Conservation (phyloP, 1,139 yeast genomes). For the Lodderomyces metapsilosis region DNA sequence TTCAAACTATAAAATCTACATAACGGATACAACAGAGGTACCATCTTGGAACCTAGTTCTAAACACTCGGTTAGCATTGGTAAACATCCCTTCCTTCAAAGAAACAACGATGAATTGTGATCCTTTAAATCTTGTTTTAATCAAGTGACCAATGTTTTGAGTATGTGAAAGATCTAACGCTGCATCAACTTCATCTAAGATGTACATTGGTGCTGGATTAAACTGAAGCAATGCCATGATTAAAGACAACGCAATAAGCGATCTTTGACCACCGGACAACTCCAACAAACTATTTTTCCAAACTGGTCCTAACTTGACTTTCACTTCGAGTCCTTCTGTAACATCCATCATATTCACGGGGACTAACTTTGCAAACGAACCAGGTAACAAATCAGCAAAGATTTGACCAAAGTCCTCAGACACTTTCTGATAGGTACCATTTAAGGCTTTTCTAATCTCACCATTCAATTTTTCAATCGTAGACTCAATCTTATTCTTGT, state of each 20-base stretch:
- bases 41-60: slow-evolving; percentile 96
- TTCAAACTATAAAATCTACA: slow-evolving; percentile 20
- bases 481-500: slow-evolving; percentile 84
- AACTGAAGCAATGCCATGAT: slow-evolving; percentile 89
- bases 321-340: slow-evolving; percentile 88
- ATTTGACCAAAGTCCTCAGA: slow-evolving; percentile 89
- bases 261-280: slow-evolving; percentile 95
- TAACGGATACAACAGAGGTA: slow-evolving; percentile 81
- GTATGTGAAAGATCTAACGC: slow-evolving; percentile 97
- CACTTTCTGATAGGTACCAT: slow-evolving; percentile 84
- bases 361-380: slow-evolving; percentile 85
- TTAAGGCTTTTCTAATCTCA: slow-evolving; percentile 79
- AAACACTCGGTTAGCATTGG: slow-evolving; percentile 93
- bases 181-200: slow-evolving; percentile 96
- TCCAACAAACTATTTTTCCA: slow-evolving; percentile 98
- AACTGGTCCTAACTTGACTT: slow-evolving; percentile 84
- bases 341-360: slow-evolving; percentile 79
- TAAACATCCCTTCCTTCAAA: slow-evolving; percentile 96
- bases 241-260: slow-evolving; percentile 85
- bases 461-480: slow-evolving; percentile 85
- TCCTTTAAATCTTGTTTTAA: slow-evolving; percentile 91
- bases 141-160: slow-evolving; percentile 93
- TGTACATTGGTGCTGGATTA: slow-evolving; percentile 98
- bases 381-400: slow-evolving; percentile 85
- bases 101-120: slow-evolving; percentile 96